Conservation (phyloP, 1,284 basidiomycete genomes). For the Mycena sp. region DNA sequence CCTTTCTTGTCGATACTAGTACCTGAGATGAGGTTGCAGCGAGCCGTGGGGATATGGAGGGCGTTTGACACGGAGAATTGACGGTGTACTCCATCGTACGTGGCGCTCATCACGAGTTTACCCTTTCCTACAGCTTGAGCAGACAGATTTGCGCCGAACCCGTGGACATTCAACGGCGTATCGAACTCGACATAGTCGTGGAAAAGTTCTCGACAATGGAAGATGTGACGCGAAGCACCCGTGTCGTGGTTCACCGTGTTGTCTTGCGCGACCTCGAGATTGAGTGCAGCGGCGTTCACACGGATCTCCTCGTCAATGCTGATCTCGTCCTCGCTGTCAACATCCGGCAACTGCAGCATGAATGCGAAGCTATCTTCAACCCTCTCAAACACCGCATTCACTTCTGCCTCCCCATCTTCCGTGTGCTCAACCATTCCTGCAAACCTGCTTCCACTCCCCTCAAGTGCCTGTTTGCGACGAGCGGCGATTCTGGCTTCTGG, state of each 20-base stretch:
- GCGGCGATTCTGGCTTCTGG: slow-evolving; percentile 5
- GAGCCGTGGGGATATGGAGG: slow-evolving; percentile 17
- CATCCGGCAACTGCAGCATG: slow-evolving; percentile 1
- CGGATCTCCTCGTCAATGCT: slow-evolving; percentile 8
- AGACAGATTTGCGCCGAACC: slow-evolving; percentile 15
- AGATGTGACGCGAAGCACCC: slow-evolving; percentile 17
- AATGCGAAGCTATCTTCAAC: slow-evolving; percentile 14
- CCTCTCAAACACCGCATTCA: not conserved
- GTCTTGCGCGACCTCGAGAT: not conserved
- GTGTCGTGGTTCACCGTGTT: slow-evolving; percentile 20
- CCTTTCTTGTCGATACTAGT: slow-evolving; percentile 19
- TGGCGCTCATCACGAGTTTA: slow-evolving; percentile 14
- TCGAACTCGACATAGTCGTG: slow-evolving; percentile 11
- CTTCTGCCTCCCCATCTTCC: slow-evolving; percentile 12
- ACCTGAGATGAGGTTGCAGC: slow-evolving; percentile 25
- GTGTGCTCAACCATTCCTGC: slow-evolving; percentile 14
- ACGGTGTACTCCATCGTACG: not conserved
- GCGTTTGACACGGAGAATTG: slow-evolving; percentile 17
- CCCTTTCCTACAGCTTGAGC: slow-evolving; percentile 22
- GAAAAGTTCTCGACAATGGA: slow-evolving; percentile 8
- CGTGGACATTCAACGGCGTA: slow-evolving; percentile 17
- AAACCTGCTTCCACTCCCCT: not conserved
- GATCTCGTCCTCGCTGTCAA: not conserved
- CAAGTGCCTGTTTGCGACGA: not conserved
- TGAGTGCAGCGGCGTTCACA: slow-evolving; percentile 5